phyloP scores from a whole-genome alignment of 352 stramenopile species.

The Plasmopara viticola region DNA sequence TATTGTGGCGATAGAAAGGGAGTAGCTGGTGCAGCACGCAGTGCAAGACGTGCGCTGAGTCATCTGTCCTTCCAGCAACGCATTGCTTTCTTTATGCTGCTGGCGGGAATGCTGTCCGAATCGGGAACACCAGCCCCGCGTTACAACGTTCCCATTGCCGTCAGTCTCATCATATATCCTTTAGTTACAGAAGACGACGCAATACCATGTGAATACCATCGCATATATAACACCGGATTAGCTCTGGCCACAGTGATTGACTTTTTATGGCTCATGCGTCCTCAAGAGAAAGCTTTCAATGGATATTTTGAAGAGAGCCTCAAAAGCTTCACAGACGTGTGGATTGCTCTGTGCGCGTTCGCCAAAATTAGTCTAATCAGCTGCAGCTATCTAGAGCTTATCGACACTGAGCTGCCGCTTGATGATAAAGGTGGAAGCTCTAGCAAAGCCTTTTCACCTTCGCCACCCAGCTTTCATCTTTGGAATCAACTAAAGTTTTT shows the following conservation, averaged over 20 bases:
- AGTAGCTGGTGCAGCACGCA: slow-evolving; percentile 8
- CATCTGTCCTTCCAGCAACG: slow-evolving; percentile 49
- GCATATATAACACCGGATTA: too few species aligned
- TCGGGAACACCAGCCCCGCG: slow-evolving; percentile 45
- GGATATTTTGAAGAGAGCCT: not conserved
- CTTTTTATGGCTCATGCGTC: too few species aligned
- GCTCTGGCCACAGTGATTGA: too few species aligned
- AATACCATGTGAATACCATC: slow-evolving; percentile 9
- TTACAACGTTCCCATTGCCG: slow-evolving; percentile 68
- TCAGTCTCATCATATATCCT: slow-evolving; percentile 38
- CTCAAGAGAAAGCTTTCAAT: too few species aligned
- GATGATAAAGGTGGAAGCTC: too few species aligned
- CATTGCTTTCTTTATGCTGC: slow-evolving; percentile 39
- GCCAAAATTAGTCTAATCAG: slow-evolving; percentile 68
- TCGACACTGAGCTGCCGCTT: slow-evolving; percentile 13
- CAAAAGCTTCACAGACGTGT: slow-evolving; percentile 42
- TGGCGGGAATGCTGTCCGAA: slow-evolving; percentile 60
- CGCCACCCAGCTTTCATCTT: too few species aligned
- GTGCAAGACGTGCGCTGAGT: slow-evolving; percentile 23
- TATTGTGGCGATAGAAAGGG: slow-evolving; percentile 13
- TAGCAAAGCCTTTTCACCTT: too few species aligned
- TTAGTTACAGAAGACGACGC: slow-evolving; percentile 23
- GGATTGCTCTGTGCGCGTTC: slow-evolving; percentile 41
- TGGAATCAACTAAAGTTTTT: too few species aligned
- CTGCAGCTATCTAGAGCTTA: slow-evolving; percentile 56